A percentile compares a stretch with the other conserved stretches of the same genome.
Evolutionary conservation across 352 stramenopile species (phyloP).

Genomic region (Phytophthora pluvialis): DNA sequence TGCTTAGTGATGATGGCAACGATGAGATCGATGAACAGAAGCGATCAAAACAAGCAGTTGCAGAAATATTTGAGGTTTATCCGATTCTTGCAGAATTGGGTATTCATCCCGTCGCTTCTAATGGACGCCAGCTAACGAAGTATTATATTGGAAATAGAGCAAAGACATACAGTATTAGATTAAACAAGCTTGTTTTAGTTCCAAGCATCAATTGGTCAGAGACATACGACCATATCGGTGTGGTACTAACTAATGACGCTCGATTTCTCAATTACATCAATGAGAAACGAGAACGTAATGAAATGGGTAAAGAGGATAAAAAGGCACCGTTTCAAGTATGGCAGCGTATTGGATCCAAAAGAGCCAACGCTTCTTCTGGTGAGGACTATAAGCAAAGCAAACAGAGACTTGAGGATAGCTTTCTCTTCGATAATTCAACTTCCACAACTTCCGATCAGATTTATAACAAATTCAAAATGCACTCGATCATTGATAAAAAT

Average conservation of each 20-base stretch:
- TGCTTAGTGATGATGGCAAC: too few species aligned
- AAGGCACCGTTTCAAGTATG: constrained; percentile 1
- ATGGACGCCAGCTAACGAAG: constrained; percentile 15
- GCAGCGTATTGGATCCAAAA: too few species aligned
- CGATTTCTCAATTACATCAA: too few species aligned
- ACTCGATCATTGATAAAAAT: constrained; percentile 10
- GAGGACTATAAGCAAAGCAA: too few species aligned
- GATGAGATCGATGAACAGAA: too few species aligned
- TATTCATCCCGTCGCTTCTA: constrained; percentile 18
- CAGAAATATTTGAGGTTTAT: too few species aligned
- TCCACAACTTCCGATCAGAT: constrained; percentile 5
- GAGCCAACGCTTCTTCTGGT: too few species aligned
- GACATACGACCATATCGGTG: too few species aligned
- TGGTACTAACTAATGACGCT: too few species aligned
- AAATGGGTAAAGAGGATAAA: constrained; percentile 9
- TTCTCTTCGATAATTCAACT: constrained; percentile 24
- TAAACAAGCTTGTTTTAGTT: constrained; percentile 18
- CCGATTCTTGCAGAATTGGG: constrained; percentile 16
- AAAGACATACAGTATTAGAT: constrained; percentile 21
- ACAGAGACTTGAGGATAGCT: constrained; percentile 11
- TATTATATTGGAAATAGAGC: constrained; percentile 21
- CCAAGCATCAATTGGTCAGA: constrained; percentile 13
- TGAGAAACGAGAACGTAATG: too few species aligned
- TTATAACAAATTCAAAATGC: neutral
- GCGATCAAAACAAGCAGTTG: too few species aligned